phyloP scores from a whole-genome alignment of 352 stramenopile genomes.

The Phytophthora litchii region DNA sequence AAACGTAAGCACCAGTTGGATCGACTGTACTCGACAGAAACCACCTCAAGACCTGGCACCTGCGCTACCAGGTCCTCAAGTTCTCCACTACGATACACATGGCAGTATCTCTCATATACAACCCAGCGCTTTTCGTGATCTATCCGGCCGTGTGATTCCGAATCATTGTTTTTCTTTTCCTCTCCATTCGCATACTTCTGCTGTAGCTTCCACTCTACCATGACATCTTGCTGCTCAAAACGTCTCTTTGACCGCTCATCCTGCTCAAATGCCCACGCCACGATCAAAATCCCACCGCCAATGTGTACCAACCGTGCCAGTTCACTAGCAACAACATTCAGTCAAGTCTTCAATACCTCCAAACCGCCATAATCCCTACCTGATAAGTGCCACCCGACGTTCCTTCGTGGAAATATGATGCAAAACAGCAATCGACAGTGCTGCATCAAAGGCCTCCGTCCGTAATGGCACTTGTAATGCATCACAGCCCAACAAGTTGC shows the following conservation, averaged over 20 bases:
- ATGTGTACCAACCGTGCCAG: conserved; percentile 67
- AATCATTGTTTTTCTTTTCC: conserved; percentile 3
- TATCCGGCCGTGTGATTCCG: conserved; percentile 43
- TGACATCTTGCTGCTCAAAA: conserved; percentile 82
- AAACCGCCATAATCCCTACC: conserved; percentile 29
- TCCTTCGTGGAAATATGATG: conserved; percentile 85
- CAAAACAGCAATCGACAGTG: conserved; percentile 82
- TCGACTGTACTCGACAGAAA: conserved; percentile 71
- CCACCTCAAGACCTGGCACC: conserved; percentile 58
- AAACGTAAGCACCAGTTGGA: conserved; percentile 83
- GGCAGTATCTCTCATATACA: conserved; percentile 84
- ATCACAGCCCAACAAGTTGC: conserved; percentile 73
- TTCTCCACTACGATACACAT: conserved; percentile 78
- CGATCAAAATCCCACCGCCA: conserved; percentile 62
- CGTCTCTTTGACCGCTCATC: conserved; percentile 75
- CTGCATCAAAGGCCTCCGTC: conserved; percentile 68
- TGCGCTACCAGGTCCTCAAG: conserved; percentile 67
- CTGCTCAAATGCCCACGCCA: conserved; percentile 87
- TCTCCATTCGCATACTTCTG: conserved; percentile 64
- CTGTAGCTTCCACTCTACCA: conserved; percentile 89
- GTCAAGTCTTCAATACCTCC: neutral
- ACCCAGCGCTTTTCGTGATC: conserved; percentile 66
- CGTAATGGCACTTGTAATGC: conserved; percentile 70
- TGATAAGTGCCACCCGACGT: conserved; percentile 69
- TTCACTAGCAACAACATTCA: conserved; percentile 46